Percentiles rank a stretch among this genome's conserved stretches.
These are phyloP conservation scores for Melastoma candidum DNA, from an alignment of 441 rosid species.

Conservation along the genomic window DNA sequence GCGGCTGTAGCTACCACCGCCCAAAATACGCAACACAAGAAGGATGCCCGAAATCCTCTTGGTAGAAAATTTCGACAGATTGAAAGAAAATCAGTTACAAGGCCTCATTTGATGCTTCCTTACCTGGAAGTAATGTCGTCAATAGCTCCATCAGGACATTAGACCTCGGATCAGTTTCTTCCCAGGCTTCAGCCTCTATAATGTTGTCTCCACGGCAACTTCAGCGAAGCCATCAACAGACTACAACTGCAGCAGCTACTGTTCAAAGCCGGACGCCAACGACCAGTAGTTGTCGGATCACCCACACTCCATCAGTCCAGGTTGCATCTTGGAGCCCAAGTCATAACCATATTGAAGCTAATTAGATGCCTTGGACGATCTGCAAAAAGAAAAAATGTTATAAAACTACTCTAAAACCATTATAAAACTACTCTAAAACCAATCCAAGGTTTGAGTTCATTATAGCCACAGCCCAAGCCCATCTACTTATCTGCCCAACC, in stretches of 20 bases:
- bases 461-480: too few relatives aligned
- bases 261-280: constrained; percentile 51
- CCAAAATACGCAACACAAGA: constrained; percentile 70
- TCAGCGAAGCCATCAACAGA: constrained; percentile 31
- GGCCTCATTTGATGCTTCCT: constrained; percentile 49
- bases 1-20: constrained; percentile 49
- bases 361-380: too few relatives aligned
- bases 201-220: constrained; percentile 44
- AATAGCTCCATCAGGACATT: constrained; percentile 66
- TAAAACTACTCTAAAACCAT: too few relatives aligned
- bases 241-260: constrained; percentile 42
- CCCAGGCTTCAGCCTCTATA: constrained; percentile 41
- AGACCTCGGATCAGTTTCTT: constrained; percentile 46
- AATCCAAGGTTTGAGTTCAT: too few relatives aligned
- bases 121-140: constrained; percentile 49
- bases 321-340: too few relatives aligned
- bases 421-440: too few relatives aligned
- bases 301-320: constrained; percentile 82
- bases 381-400: too few relatives aligned
- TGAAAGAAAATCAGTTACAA: constrained; percentile 66
- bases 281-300: constrained; percentile 52
- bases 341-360: too few relatives aligned
- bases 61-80: constrained; percentile 35
- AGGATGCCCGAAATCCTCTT: constrained; percentile 49
- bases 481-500: too few relatives aligned